A percentile compares a stretch with the other conserved stretches of the same genome.
Conservation (phyloP, 208 protist genomes). For the Trypanosoma brucei region DNA sequence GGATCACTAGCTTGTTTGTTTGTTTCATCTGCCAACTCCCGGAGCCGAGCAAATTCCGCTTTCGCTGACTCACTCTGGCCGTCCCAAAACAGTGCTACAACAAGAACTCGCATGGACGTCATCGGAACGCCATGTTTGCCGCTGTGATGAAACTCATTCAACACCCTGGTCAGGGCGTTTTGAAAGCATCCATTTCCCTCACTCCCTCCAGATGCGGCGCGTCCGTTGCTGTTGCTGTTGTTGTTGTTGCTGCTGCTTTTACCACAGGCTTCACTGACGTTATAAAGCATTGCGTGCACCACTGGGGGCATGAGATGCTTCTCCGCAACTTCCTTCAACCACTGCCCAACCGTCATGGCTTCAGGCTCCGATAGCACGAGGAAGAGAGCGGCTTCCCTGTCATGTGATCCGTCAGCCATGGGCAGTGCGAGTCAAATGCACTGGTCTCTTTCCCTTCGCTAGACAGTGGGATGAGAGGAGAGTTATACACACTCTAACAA, state of each 20-base stretch:
- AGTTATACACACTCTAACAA: too few species aligned
- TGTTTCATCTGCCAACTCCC: conserved; percentile 33
- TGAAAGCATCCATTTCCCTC: conserved; percentile 3
- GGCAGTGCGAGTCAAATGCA: too few species aligned
- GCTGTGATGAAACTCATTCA: neutral
- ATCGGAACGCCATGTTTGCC: neutral
- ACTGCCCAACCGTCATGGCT: conserved; percentile 14
- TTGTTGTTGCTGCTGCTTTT: neutral
- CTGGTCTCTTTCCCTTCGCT: too few species aligned
- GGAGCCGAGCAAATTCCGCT: conserved; percentile 47
- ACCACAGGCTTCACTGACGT: conserved; percentile 2
- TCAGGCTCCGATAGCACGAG: conserved; percentile 20
- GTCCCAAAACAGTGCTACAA: conserved; percentile 73
- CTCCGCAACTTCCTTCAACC: conserved; percentile 11
- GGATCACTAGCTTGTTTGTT: neutral
- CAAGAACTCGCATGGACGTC: conserved; percentile 29
- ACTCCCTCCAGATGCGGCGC: neutral
- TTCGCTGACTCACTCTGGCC: conserved; percentile 53
- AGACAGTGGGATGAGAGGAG: neutral
- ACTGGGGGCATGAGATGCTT: conserved; percentile 7
- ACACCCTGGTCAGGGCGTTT: neutral
- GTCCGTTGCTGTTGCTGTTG: neutral
- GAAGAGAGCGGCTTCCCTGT: conserved; percentile 6
- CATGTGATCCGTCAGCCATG: neutral
- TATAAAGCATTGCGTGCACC: neutral